Conservation (phyloP, 2,329 filamentous ascomycete genomes). For the Ascochyta rabiei region DNA sequence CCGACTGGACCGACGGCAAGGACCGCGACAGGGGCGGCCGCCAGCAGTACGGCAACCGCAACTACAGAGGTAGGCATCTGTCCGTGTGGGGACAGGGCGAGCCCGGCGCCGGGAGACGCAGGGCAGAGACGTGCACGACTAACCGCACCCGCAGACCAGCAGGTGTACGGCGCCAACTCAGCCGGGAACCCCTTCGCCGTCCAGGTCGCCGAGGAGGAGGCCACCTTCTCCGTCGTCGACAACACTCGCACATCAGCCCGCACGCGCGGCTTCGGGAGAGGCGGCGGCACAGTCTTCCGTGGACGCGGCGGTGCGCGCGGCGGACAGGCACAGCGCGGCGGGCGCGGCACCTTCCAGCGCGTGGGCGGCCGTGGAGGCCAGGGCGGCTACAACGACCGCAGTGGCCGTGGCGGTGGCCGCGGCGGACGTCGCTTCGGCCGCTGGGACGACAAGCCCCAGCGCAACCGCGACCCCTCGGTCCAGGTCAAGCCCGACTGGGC, state of each 20-base stretch:
- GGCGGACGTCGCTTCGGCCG: slow-evolving; percentile 91
- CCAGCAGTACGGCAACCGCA: slow-evolving; percentile 83
- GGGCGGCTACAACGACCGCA: slow-evolving; percentile 71
- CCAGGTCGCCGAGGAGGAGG: slow-evolving; percentile 92
- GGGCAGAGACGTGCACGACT: slow-evolving; percentile 6
- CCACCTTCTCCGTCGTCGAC: slow-evolving; percentile 96
- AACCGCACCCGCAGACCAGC: slow-evolving; percentile 71
- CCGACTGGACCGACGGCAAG: slow-evolving; percentile 97
- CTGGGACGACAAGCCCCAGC: slow-evolving; percentile 98
- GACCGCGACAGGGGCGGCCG: slow-evolving; percentile 77
- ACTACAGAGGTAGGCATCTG: slow-evolving; percentile 78
- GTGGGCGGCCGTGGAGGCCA: slow-evolving; percentile 70
- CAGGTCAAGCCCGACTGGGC: slow-evolving; percentile 96
- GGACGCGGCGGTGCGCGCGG: slow-evolving; percentile 79
- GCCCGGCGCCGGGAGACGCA: not conserved
- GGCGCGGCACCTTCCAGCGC: slow-evolving; percentile 75
- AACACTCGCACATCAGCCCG: slow-evolving; percentile 87
- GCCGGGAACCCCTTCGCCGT: slow-evolving; percentile 81
- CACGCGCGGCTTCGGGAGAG: slow-evolving; percentile 78
- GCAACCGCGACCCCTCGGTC: slow-evolving; percentile 94
- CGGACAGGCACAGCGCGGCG: slow-evolving; percentile 73
- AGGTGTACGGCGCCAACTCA: slow-evolving; percentile 91
- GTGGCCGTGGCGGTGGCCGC: slow-evolving; percentile 69
- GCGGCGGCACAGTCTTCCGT: slow-evolving; percentile 87
- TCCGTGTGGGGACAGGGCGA: too few relatives aligned